phyloP scores from a whole-genome alignment of 2,329 filamentous ascomycete species.

The Tolypocladium tundrense region DNA sequence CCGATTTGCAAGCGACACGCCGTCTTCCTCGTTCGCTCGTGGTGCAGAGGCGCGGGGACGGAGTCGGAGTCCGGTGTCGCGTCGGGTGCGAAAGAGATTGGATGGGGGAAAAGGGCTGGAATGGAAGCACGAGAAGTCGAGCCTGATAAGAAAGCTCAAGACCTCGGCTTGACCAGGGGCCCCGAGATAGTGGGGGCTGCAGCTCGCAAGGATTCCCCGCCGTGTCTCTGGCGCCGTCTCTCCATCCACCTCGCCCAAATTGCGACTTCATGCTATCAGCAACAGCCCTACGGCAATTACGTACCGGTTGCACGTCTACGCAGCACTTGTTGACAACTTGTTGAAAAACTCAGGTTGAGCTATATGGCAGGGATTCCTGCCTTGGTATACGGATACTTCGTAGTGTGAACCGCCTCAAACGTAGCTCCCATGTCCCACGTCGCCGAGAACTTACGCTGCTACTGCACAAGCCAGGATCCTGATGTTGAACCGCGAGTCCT shows the following conservation, averaged over 20 bases:
- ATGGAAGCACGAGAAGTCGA: background rate
- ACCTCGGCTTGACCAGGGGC: background rate
- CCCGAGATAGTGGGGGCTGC: background rate
- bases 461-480: background rate
- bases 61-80: background rate
- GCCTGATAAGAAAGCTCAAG: background rate
- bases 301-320: background rate
- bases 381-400: too few relatives aligned
- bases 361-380: background rate
- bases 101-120: background rate
- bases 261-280: background rate
- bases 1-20: background rate
- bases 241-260: background rate
- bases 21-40: background rate
- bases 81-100: background rate
- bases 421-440: too few relatives aligned
- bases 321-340: background rate
- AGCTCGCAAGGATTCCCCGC: conserved; percentile 2
- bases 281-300: background rate
- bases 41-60: background rate
- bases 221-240: background rate
- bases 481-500: background rate
- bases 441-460: background rate
- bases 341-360: background rate
- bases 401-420: background rate